phyloP scores from a whole-genome alignment of 2,329 filamentous ascomycete genomes.

The Trichoderma lentiforme region DNA sequence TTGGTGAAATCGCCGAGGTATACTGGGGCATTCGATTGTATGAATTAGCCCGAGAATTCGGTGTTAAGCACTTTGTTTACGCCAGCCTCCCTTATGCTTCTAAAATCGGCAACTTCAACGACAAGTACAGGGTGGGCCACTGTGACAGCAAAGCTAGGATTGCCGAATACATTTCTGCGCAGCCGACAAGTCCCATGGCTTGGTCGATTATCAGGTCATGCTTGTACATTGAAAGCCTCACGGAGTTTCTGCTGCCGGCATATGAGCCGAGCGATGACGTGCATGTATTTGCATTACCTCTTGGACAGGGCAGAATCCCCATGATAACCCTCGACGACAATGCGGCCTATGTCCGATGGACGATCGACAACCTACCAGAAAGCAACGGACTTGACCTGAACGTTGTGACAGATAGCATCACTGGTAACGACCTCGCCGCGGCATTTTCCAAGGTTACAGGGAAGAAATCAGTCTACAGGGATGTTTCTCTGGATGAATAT shows the following conservation, averaged over 20 bases:
- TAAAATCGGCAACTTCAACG: neutral
- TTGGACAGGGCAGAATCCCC: neutral
- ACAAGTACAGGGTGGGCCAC: neutral
- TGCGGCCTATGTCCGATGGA: neutral
- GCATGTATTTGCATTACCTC: neutral
- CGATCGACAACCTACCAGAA: neutral
- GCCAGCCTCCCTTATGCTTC: neutral
- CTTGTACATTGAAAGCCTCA: neutral
- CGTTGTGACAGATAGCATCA: neutral
- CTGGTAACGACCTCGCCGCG: neutral
- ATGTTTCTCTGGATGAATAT: neutral
- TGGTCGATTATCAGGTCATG: neutral
- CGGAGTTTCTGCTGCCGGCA: neutral
- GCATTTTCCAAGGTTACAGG: neutral
- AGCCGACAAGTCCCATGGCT: neutral
- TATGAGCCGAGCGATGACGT: neutral
- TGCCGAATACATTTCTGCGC: neutral
- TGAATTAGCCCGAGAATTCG: neutral
- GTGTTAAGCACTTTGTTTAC: neutral
- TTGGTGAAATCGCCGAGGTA: neutral
- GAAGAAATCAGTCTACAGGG: neutral
- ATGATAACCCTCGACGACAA: neutral
- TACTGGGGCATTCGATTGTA: neutral
- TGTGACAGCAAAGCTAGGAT: neutral
- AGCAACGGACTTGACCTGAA: neutral